A percentile compares a stretch with the other conserved stretches of the same genome.
These are phyloP conservation scores for Malassezia caprae DNA, from an alignment of 1,284 basidiomycete genomes.

Conservation along the genomic window DNA sequence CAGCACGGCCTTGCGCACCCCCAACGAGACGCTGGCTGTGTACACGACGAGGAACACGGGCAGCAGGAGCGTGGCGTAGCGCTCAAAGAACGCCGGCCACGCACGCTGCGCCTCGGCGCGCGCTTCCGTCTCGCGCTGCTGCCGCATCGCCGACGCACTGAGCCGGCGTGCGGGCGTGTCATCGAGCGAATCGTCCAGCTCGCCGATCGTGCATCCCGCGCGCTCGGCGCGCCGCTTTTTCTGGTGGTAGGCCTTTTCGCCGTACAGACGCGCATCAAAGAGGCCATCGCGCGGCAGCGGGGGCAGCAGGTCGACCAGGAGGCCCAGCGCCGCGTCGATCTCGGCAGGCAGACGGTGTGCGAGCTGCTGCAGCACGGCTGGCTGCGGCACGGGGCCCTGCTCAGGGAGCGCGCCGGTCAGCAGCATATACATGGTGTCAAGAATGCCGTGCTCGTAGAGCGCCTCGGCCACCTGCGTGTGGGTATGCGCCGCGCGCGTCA, in stretches of 20 bases:
- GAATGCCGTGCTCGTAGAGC: constrained; percentile 38
- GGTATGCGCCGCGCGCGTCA: constrained; percentile 32
- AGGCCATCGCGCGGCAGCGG: constrained; percentile 62
- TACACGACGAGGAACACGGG: constrained; percentile 43
- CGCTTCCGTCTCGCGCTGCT: constrained; percentile 28
- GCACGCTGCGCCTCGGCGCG: constrained; percentile 34
- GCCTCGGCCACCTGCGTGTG: constrained; percentile 32
- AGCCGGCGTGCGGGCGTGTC: constrained; percentile 6
- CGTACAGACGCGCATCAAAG: constrained; percentile 79
- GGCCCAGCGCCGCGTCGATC: constrained; percentile 40
- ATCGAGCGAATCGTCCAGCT: neutral
- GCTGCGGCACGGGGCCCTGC: neutral
- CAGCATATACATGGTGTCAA: constrained; percentile 42
- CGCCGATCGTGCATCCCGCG: constrained; percentile 14
- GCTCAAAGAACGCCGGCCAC: constrained; percentile 30
- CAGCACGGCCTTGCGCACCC: constrained; percentile 34
- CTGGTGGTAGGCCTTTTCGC: constrained; percentile 64
- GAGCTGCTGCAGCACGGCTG: constrained; percentile 84
- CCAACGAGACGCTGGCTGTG: constrained; percentile 36
- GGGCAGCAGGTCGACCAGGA: constrained; percentile 39
- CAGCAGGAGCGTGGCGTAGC: constrained; percentile 40
- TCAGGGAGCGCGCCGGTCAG: constrained; percentile 35
- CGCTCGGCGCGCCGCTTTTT: constrained; percentile 10
- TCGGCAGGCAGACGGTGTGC: constrained; percentile 85
- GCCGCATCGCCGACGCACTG: constrained; percentile 2